A percentile compares a stretch with the other conserved stretches of the same genome.
These are phyloP conservation scores for Colletotrichum gloeosporioides DNA, from an alignment of 2,329 filamentous ascomycete species.

Conservation along the genomic window DNA sequence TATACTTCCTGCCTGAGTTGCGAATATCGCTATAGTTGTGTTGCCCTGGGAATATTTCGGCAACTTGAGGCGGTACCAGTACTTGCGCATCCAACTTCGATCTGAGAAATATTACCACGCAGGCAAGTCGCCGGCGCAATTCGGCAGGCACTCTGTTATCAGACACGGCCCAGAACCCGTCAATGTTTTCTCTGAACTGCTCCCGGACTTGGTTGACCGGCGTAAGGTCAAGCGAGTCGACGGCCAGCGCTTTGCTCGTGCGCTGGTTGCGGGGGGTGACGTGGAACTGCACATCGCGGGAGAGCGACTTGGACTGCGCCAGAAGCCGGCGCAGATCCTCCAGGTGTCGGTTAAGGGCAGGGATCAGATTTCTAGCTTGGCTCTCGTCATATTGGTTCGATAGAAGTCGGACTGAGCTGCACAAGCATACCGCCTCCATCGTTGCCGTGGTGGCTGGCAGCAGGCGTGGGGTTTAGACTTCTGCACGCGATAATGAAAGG, in stretches of 20 bases:
- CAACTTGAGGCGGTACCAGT: constrained; percentile 24
- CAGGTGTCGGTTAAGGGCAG: constrained; percentile 32
- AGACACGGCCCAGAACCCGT: constrained; percentile 27
- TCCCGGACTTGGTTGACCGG: constrained; percentile 21
- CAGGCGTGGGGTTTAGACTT: neutral
- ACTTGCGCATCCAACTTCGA: constrained; percentile 29
- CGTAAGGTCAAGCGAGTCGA: constrained; percentile 22
- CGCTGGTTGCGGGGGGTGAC: constrained; percentile 34
- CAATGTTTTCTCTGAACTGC: constrained; percentile 15
- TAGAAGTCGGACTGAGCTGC: neutral
- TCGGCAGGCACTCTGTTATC: constrained; percentile 24
- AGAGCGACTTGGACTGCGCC: constrained; percentile 30
- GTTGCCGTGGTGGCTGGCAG: neutral
- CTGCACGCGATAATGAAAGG: neutral
- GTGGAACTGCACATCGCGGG: constrained; percentile 34
- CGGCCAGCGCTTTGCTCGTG: constrained; percentile 32
- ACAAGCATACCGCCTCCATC: neutral
- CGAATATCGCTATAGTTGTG: constrained; percentile 29
- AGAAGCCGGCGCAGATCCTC: constrained; percentile 29
- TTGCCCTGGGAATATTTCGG: constrained; percentile 24
- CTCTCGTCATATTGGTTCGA: constrained; percentile 20
- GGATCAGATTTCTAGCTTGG: constrained; percentile 24
- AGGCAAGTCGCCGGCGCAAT: constrained; percentile 32
- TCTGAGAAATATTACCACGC: constrained; percentile 33
- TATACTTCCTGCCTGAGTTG: constrained; percentile 38